Base-by-base conservation (phyloP, 1,284 basidiomycete genomes). In the Melampsora americana region DNA sequence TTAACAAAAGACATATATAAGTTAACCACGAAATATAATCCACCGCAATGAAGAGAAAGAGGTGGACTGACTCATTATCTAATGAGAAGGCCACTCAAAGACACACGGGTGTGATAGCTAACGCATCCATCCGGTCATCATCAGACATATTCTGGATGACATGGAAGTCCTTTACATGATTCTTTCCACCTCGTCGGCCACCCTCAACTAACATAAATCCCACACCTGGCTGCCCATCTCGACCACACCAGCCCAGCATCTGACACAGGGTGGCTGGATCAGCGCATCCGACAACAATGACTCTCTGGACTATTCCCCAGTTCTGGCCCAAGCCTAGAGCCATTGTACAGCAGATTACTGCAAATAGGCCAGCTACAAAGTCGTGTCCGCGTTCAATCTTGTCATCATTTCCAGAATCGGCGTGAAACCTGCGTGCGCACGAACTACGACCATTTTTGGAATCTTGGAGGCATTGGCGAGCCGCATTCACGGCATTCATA, bases 61-160 rank as follows among this genome's bases (percentile, higher is more conserved):
- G n/a, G n/a, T n/a, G n/a, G n/a, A n/a, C 35, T 35, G 5, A 35
- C 35, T 35, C 9, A 9, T 35, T 35, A 35, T 35, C 35, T 4
- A 35, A 4, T 4, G 35, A 3, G 9, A 35, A 35, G 35, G 35
- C 35, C 35, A 67, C 30, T 0, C 66, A 12, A 46, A 67, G 46
- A 53, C 66, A 67, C n/a, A 67, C 46, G 1, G 66, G 66, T 5
- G 46, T 67, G 18, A 67, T 50, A 0, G 66, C 66, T 7, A 67
- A 50, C 3, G 66, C 66, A 67, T 67, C 66, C 66, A 67, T 67
- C 2, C 66, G 11, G 59, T 68, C 16, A 56, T 68, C 48, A 20
- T 68, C 30, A 2, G 66, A 67, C 23, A 16, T 26, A 1, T n/a
- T 5, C 11, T 66, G 11, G 4, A 26, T 35, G 12, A 42, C 42